Conservation (phyloP, 164 flowering plant species). For the Tinospora cordifolia region DNA sequence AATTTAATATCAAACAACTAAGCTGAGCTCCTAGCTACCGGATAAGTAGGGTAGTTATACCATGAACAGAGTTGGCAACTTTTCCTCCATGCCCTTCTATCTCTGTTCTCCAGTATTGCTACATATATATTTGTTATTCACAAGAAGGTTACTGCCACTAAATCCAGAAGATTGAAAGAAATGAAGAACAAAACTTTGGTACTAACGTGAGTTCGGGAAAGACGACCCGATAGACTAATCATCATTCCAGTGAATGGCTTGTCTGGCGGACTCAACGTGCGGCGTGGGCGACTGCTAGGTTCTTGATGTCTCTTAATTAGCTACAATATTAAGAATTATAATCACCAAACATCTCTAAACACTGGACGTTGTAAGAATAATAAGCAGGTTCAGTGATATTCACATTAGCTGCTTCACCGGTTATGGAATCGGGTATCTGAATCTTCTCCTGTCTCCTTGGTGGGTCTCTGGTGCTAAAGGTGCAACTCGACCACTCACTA, state of each 20-base stretch:
- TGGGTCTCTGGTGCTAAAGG: slow-evolving; percentile 43
- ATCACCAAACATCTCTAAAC: no score
- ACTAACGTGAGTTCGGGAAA: slow-evolving; percentile 58
- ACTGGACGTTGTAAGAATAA: not conserved
- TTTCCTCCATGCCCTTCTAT: slow-evolving; percentile 71
- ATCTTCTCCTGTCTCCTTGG: slow-evolving; percentile 42
- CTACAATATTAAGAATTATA: slow-evolving; percentile 17
- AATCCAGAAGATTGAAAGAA: not conserved
- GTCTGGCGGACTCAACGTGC: slow-evolving; percentile 16
- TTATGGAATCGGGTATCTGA: slow-evolving; percentile 35
- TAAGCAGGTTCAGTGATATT: not conserved
- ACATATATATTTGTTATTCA: not conserved
- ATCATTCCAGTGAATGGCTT: slow-evolving; percentile 58
- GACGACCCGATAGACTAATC: slow-evolving; percentile 59
- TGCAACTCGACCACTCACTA: slow-evolving; percentile 75
- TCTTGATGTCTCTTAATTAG: slow-evolving; percentile 44
- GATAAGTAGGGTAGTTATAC: slow-evolving; percentile 16
- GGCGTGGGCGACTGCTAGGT: slow-evolving; percentile 34
- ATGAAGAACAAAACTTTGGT: not conserved
- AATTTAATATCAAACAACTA: not conserved
- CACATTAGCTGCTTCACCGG: slow-evolving; percentile 1
- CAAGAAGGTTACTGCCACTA: not conserved
- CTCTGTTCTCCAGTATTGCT: slow-evolving; percentile 57
- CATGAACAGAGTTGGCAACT: slow-evolving; percentile 43
- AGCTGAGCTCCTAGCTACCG: not conserved